Evolutionary conservation across 2,329 filamentous ascomycete species (phyloP), one percentile per base, ranked within the genome.

Genomic region (Microascus cirrosus): DNA sequence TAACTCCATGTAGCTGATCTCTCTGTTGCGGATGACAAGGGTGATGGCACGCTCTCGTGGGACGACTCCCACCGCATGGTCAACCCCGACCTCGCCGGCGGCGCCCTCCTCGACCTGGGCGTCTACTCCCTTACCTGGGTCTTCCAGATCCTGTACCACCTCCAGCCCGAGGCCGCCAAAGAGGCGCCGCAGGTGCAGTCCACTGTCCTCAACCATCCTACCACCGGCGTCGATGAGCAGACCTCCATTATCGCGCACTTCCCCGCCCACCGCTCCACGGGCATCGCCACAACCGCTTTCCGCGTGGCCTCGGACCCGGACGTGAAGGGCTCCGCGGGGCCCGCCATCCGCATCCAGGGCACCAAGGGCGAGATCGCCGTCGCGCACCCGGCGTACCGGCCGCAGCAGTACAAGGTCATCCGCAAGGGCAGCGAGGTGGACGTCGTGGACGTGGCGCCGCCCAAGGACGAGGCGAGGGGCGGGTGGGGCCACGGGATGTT

Each of bases 111-210:
- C 55, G 91, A 96, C 70, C 77, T 96, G 59, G 91, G 91, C 61
- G 87, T 96, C 70, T 96, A 96, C 75, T 83, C 89, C 53, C 73
- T 96, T 61, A 95, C 90, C 35, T 96, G 91, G 91, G 81, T 94
- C 55, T 95, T 93, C 79, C 90, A 95, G 73, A 87, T 86, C 52
- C 79, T 95, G 32, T 95, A 95, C 73, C 89, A 91, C 70, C 83
- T 87, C 2, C 87, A 92, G 66, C 79, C 85, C 1, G 77, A 84
- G 62, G 78, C 80, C 25, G 75, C 81, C 57, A 87, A 90, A 64
- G 81, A 89, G 69, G 67, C 80, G 1, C 91, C 91, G 5, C 78
- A 75, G 52, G 84, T 94, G 3, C 73, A 84, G 11, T 80, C 85
- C 1, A 82, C 87, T 56, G 83, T 91, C 65, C 83, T 83, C 67